Conservation (phyloP, 805 yeast genomes). For the Metschnikowia lochheadii region DNA sequence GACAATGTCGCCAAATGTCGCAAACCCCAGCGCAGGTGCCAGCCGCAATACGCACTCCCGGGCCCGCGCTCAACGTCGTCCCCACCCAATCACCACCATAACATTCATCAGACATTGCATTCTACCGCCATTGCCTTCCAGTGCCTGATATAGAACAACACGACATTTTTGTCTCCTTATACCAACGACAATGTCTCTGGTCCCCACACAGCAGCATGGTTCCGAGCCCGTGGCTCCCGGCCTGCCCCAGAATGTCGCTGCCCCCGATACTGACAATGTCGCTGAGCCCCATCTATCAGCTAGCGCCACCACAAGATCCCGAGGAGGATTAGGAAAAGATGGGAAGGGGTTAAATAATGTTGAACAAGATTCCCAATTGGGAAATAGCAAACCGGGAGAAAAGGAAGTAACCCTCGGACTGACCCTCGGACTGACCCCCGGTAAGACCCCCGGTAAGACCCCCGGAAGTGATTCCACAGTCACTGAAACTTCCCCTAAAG, state of each 20-base stretch:
- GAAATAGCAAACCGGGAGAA: not conserved
- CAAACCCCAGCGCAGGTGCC: not conserved
- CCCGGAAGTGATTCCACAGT: no score
- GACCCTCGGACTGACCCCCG: no score
- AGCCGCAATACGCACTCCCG: constrained; percentile 2
- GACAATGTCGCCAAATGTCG: not conserved
- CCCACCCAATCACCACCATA: constrained; percentile 5
- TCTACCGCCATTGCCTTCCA: not conserved
- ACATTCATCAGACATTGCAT: constrained; percentile 1
- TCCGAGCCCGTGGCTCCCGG: not conserved
- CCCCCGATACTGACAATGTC: not conserved
- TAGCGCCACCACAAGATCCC: no score
- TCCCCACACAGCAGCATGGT: not conserved
- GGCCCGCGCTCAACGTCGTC: constrained; percentile 3
- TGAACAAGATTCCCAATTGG: no score
- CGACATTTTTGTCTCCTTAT: no score
- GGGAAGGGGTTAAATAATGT: no score
- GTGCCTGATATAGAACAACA: not conserved
- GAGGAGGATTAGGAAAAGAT: no score
- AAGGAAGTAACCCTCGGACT: not conserved
- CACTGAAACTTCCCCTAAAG: no score
- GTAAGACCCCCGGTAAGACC: no score
- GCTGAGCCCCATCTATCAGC: not conserved
- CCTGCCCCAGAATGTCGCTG: not conserved
- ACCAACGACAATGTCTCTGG: not conserved